Conservation (phyloP, 2,329 filamentous ascomycete species). For the Sporothrix pseudoabietina region DNA sequence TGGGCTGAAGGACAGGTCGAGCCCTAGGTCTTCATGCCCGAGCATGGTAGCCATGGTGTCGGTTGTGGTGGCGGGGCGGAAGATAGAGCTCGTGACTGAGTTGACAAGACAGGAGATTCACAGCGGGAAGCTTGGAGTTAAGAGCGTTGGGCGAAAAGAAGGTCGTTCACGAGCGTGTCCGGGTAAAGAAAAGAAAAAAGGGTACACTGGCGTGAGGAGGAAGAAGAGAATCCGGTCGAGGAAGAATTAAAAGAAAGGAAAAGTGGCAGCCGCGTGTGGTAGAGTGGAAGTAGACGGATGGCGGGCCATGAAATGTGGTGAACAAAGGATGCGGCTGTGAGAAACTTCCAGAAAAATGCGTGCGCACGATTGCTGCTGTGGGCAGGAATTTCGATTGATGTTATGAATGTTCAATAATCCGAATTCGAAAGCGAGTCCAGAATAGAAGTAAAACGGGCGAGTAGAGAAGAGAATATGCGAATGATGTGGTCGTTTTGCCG, state of each 20-base stretch:
- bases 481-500: not conserved
- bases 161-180: not conserved
- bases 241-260: not conserved
- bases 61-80: not conserved
- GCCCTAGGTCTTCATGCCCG: constrained; percentile 35
- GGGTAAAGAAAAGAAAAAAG: not conserved
- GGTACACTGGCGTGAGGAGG: too few species aligned
- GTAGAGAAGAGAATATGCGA: not conserved
- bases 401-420: not conserved
- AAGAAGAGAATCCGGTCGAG: not conserved
- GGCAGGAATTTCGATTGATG: too few species aligned
- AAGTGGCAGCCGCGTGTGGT: not conserved
- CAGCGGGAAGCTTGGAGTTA: not conserved
- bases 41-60: constrained; percentile 24
- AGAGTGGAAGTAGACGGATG: not conserved
- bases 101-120: too few species aligned
- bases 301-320: constrained; percentile 11
- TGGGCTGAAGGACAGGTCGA: constrained; percentile 30
- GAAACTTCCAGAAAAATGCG: not conserved
- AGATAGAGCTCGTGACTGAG: not conserved
- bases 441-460: not conserved
- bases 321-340: not conserved
- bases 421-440: not conserved
- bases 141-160: not conserved
- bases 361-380: not conserved